Percentiles rank a stretch among this genome's conserved stretches.
These are phyloP conservation scores for Pulveroboletus sp. DNA, from an alignment of 1,284 basidiomycete species.

Conservation along the genomic window DNA sequence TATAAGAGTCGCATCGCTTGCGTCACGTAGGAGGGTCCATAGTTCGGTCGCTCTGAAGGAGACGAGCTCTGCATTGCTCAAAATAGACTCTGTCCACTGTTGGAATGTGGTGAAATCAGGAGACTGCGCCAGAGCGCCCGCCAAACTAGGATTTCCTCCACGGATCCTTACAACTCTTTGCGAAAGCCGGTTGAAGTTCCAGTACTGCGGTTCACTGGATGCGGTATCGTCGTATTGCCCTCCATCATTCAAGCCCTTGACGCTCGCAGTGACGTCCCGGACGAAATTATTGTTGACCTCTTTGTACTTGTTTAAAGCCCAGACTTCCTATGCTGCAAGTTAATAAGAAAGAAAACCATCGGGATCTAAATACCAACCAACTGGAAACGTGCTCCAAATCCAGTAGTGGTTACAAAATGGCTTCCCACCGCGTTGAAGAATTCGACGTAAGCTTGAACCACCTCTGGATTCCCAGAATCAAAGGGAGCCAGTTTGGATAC, in stretches of 20 bases:
- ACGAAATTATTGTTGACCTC: not conserved
- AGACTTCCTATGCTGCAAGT: not conserved
- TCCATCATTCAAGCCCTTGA: slow-evolving; percentile 3
- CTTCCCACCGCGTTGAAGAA: slow-evolving; percentile 2
- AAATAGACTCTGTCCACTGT: not conserved
- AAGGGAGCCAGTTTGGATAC: not conserved
- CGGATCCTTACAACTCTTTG: slow-evolving; percentile 2
- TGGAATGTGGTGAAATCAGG: not conserved
- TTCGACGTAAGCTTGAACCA: not conserved
- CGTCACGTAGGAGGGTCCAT: not conserved
- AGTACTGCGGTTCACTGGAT: not conserved
- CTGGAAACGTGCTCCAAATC: not conserved
- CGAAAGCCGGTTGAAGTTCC: not conserved
- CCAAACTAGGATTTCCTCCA: not conserved
- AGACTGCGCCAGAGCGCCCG: not conserved
- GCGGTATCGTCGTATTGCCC: not conserved
- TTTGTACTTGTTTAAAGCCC: not conserved
- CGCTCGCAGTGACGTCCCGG: slow-evolving; percentile 2
- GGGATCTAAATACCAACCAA: not conserved
- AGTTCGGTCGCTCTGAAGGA: not conserved
- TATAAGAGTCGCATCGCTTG: not conserved
- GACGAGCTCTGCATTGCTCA: not conserved
- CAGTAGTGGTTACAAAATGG: not conserved
- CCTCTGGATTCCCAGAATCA: not conserved
- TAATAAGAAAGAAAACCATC: not conserved